These are phyloP conservation scores for Trichoderma sp. DNA, from an alignment of 2,329 filamentous ascomycete species.

Conservation along the genomic window DNA sequence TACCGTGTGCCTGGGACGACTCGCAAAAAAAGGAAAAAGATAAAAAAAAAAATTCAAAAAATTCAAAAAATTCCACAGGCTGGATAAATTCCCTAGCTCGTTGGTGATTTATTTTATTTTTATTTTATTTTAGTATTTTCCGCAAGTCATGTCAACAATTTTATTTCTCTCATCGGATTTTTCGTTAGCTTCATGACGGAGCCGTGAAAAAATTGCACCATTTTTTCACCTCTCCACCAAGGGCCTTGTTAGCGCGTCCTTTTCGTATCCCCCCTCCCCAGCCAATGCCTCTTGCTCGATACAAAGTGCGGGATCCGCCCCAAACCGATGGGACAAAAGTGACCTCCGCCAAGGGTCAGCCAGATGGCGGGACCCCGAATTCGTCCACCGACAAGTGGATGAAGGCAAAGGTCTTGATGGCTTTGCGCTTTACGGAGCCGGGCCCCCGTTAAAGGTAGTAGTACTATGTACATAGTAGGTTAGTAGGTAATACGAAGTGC, in stretches of 20 bases:
- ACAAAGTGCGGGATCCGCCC: not conserved
- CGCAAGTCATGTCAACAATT: not conserved
- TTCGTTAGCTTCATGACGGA: slow-evolving; percentile 6
- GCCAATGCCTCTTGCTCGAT: not conserved
- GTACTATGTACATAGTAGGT: no score
- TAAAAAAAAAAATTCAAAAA: not conserved
- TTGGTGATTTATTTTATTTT: not conserved
- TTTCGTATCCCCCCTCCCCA: not conserved
- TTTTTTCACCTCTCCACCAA: not conserved
- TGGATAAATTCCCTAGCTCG: not conserved
- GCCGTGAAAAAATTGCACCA: slow-evolving; percentile 1
- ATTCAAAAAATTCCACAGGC: not conserved
- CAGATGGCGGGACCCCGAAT: not conserved
- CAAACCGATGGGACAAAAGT: not conserved
- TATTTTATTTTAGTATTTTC: not conserved
- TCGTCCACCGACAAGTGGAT: slow-evolving; percentile 12
- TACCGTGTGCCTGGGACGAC: slow-evolving; percentile 5
- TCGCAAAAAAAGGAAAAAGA: no score
- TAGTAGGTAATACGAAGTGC: not conserved
- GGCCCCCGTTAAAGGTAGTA: not conserved
- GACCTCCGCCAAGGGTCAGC: not conserved
- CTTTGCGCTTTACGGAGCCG: not conserved
- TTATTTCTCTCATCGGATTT: not conserved
- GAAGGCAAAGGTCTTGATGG: not conserved
- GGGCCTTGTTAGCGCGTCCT: not conserved